Conservation (phyloP, 2,329 filamentous ascomycete genomes). For the Aspergillus terreus region DNA sequence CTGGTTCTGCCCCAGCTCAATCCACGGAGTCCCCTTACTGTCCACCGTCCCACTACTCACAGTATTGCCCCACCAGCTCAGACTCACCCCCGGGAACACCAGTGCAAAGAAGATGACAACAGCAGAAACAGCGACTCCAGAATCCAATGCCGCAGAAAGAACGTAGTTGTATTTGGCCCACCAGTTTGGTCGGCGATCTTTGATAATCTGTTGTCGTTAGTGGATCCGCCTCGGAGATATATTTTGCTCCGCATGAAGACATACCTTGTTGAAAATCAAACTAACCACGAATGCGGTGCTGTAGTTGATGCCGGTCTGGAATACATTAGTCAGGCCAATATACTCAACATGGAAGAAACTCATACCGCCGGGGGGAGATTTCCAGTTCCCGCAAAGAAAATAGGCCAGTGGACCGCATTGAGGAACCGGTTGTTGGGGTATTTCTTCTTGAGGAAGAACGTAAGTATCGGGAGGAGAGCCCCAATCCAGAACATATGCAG, state of each 20-base stretch:
- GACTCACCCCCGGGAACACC: slow-evolving; percentile 27
- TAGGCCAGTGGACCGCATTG: slow-evolving; percentile 21
- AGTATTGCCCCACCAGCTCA: slow-evolving; percentile 33
- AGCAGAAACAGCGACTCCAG: slow-evolving; percentile 28
- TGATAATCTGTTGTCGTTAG: slow-evolving; percentile 56
- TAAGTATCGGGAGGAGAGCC: slow-evolving; percentile 21
- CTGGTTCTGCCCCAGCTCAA: slow-evolving; percentile 9
- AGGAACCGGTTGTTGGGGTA: slow-evolving; percentile 27
- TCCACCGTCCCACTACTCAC: slow-evolving; percentile 32
- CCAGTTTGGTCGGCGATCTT: slow-evolving; percentile 40
- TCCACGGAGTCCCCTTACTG: slow-evolving; percentile 25
- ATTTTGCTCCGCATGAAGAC: too few relatives aligned
- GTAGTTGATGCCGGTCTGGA: slow-evolving; percentile 33
- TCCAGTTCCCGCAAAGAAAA: slow-evolving; percentile 28
- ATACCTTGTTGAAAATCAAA: slow-evolving; percentile 66
- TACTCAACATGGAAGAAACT: neutral
- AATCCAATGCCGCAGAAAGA: slow-evolving; percentile 38
- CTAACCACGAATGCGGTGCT: slow-evolving; percentile 34
- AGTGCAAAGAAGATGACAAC: slow-evolving; percentile 35
- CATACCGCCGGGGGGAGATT: slow-evolving; percentile 23
- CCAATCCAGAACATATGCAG: slow-evolving; percentile 54
- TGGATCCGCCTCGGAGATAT: slow-evolving; percentile 28
- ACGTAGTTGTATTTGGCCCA: slow-evolving; percentile 45
- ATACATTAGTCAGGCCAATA: neutral
- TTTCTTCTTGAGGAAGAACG: slow-evolving; percentile 22